Evolutionary conservation across 768 basidiomycete species (phyloP).

Genomic region (Auricularia heimuer): DNA sequence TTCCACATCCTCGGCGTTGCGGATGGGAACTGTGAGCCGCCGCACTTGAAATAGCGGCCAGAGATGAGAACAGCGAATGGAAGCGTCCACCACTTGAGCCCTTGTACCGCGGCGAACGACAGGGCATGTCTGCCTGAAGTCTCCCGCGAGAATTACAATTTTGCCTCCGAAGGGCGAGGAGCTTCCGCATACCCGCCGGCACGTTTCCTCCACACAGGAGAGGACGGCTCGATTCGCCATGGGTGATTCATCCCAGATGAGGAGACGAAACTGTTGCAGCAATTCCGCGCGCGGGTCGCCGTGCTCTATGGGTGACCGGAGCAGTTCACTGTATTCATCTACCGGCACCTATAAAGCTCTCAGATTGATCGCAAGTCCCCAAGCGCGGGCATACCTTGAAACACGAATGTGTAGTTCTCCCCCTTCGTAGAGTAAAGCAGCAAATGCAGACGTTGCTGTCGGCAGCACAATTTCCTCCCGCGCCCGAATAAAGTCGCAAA

Average conservation of each 20-base stretch:
- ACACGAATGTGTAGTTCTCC: no score
- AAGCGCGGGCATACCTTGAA: no score
- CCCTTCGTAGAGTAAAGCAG: no score
- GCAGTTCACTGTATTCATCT: conserved; percentile 22
- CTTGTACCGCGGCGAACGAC: conserved; percentile 24
- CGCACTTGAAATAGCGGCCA: no score
- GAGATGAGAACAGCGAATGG: conserved; percentile 16
- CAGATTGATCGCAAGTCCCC: no score
- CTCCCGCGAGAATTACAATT: conserved; percentile 26
- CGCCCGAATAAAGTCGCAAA: conserved; percentile 24
- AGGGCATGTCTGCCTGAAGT: conserved; percentile 33
- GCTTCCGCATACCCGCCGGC: conserved; percentile 18
- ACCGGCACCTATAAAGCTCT: conserved; percentile 22
- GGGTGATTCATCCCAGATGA: conserved; percentile 21
- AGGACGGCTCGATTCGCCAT: conserved; percentile 29
- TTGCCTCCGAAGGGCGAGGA: conserved; percentile 29
- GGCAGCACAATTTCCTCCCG: conserved; percentile 21
- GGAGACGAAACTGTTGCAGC: conserved; percentile 19
- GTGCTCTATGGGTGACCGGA: conserved; percentile 23
- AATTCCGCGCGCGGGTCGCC: conserved; percentile 23
- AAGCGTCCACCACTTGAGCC: conserved; percentile 5
- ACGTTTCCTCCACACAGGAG: conserved; percentile 26
- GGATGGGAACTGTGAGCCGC: no score
- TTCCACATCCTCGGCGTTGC: no score
- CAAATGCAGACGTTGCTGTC: no score